A percentile compares a stretch with the other conserved stretches of the same genome.
Conservation (phyloP, 2,329 filamentous ascomycete species). For the Aspergillus fijiensis region DNA sequence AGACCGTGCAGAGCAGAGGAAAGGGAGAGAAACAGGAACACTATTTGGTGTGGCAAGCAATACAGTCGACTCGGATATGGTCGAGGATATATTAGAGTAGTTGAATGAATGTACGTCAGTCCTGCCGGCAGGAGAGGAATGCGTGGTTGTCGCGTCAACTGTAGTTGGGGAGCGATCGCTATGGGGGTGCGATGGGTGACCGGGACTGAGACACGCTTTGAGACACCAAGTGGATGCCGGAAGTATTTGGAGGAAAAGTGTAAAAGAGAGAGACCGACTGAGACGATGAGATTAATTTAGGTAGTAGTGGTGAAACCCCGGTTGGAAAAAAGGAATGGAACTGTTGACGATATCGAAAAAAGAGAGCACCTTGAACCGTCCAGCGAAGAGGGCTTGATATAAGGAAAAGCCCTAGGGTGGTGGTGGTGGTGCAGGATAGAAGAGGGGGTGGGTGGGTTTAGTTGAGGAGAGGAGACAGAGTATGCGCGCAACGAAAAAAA, state of each 20-base stretch:
- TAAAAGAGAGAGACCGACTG: conserved; percentile 13
- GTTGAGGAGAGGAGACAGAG: background rate
- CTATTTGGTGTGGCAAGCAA: conserved; percentile 3
- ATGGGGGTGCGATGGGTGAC: conserved; percentile 6
- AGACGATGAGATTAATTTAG: conserved; percentile 13
- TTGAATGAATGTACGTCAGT: conserved; percentile 18
- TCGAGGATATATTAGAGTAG: background rate
- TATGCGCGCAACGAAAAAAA: background rate
- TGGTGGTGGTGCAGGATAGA: too few relatives aligned
- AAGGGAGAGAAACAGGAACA: conserved; percentile 6
- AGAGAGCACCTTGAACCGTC: background rate
- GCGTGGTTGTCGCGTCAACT: conserved; percentile 20
- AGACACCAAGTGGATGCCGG: conserved; percentile 8
- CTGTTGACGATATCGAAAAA: background rate
- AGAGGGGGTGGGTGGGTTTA: too few relatives aligned
- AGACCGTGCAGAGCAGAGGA: background rate
- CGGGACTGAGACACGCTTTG: conserved; percentile 17
- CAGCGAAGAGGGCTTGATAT: conserved; percentile 18
- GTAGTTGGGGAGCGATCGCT: conserved; percentile 6
- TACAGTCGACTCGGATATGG: conserved; percentile 1
- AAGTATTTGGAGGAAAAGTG: conserved; percentile 10
- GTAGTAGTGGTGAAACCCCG: background rate
- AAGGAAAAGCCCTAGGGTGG: conserved; percentile 6
- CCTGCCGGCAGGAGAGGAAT: conserved; percentile 34
- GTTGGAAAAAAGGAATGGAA: background rate